phyloP scores from a whole-genome alignment of 2,329 filamentous ascomycete species.

The Ramularia endophylla region DNA sequence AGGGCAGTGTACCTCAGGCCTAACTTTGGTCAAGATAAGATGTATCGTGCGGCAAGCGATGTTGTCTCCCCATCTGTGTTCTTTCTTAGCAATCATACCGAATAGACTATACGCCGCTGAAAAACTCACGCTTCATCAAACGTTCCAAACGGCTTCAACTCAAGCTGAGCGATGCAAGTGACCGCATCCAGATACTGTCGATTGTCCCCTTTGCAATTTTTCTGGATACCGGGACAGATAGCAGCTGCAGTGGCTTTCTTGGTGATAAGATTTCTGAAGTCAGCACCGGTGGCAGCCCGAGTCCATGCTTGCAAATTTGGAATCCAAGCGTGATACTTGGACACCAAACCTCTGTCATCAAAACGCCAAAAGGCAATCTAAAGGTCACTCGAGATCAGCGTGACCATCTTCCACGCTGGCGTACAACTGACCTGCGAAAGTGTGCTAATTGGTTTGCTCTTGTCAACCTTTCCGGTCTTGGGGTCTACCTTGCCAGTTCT shows the following conservation, averaged over 20 bases:
- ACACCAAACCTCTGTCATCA: slow-evolving; percentile 38
- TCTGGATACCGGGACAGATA: slow-evolving; percentile 33
- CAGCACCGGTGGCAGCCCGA: slow-evolving; percentile 17
- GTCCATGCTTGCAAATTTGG: slow-evolving; percentile 38
- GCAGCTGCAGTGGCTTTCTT: slow-evolving; percentile 27
- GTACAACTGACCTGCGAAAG: slow-evolving; percentile 11
- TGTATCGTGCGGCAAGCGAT: slow-evolving; percentile 40
- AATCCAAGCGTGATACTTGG: slow-evolving; percentile 41
- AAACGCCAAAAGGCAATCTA: slow-evolving; percentile 46
- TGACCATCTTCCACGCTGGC: not conserved
- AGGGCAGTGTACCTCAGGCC: slow-evolving; percentile 28
- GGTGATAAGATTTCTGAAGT: slow-evolving; percentile 24
- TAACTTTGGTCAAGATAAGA: slow-evolving; percentile 30
- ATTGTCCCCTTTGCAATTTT: slow-evolving; percentile 33
- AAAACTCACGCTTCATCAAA: slow-evolving; percentile 35
- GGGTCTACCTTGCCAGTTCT: slow-evolving; percentile 8
- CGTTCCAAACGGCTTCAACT: slow-evolving; percentile 33
- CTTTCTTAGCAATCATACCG: not conserved
- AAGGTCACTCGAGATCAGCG: too few species aligned
- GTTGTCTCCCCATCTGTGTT: slow-evolving; percentile 36
- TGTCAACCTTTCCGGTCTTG: slow-evolving; percentile 10
- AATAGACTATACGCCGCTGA: not conserved
- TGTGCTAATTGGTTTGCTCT: slow-evolving; percentile 7
- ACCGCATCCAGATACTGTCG: slow-evolving; percentile 30
- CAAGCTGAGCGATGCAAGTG: slow-evolving; percentile 32